Evolutionary conservation across 371 early-diverging fungal species (phyloP).

Genomic region (Lichtheimia corymbifera): DNA sequence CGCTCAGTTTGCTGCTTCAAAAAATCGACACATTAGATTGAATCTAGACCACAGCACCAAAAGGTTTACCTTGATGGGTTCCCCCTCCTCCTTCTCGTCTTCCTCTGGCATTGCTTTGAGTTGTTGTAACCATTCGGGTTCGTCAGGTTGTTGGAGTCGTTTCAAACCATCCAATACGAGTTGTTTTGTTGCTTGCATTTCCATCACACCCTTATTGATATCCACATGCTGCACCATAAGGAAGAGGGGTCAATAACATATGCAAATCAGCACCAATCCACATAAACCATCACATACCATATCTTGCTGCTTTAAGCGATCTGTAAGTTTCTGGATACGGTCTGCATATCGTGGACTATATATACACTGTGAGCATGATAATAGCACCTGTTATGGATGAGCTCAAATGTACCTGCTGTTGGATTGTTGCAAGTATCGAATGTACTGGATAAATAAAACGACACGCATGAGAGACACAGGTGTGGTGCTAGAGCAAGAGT

Average conservation of each 20-base stretch:
- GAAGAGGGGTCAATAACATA: neutral
- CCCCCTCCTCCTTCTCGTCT: conserved; percentile 9
- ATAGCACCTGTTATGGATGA: neutral
- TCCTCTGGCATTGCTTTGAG: conserved; percentile 1
- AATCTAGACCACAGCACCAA: too few species aligned
- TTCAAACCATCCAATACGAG: conserved; percentile 28
- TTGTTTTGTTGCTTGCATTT: conserved; percentile 30
- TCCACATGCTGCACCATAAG: conserved; percentile 21
- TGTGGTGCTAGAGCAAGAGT: neutral
- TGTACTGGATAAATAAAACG: conserved; percentile 1
- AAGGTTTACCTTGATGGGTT: neutral
- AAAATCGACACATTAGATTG: too few species aligned
- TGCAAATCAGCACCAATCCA: neutral
- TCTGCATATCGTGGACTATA: neutral
- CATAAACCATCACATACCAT: neutral
- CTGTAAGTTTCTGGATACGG: neutral
- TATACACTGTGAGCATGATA: neutral
- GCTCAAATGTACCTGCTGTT: neutral
- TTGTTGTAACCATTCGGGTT: conserved; percentile 40
- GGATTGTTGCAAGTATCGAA: conserved; percentile 3
- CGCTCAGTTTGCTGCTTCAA: too few species aligned
- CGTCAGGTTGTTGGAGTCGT: conserved; percentile 27
- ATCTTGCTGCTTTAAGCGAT: conserved; percentile 4
- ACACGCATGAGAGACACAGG: neutral
- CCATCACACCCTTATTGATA: conserved; percentile 31